These are phyloP conservation scores for Quercus gilva DNA, from an alignment of 306 rosid genomes.

Conservation along the genomic window DNA sequence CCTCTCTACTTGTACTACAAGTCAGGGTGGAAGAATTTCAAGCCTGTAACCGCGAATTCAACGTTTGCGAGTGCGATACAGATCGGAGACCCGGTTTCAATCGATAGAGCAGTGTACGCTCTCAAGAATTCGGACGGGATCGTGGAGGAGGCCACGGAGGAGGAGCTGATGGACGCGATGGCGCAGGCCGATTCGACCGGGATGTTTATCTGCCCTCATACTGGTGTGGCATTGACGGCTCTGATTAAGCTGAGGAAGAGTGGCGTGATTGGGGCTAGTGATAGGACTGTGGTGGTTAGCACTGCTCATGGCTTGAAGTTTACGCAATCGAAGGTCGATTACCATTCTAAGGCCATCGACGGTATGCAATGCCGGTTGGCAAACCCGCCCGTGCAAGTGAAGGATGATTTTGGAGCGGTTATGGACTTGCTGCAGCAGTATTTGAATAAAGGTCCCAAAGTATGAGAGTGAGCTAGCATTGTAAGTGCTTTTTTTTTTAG, in stretches of 20 bases:
- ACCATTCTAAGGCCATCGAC: conserved; percentile 45
- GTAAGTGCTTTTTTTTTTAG: neutral
- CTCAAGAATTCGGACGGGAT: conserved; percentile 63
- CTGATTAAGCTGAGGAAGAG: conserved; percentile 58
- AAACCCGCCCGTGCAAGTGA: conserved; percentile 47
- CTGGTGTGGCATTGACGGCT: conserved; percentile 78
- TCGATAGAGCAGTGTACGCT: conserved; percentile 76
- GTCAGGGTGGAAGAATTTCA: conserved; percentile 61
- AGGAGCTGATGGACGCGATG: conserved; percentile 83
- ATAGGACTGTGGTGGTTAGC: conserved; percentile 78
- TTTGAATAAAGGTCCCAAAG: conserved; percentile 27
- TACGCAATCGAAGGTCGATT: conserved; percentile 52
- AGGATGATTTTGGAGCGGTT: conserved; percentile 44
- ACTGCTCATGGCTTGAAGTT: conserved; percentile 91
- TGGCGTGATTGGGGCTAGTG: conserved; percentile 54
- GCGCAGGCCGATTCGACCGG: conserved; percentile 80
- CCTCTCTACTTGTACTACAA: conserved; percentile 68
- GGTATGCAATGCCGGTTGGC: conserved; percentile 48
- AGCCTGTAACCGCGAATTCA: conserved; percentile 49
- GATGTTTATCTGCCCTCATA: conserved; percentile 85
- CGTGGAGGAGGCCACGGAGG: conserved; percentile 80
- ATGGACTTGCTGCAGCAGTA: conserved; percentile 53
- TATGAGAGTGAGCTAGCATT: neutral
- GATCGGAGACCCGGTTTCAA: conserved; percentile 86
- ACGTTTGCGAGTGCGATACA: conserved; percentile 85